phyloP scores from a whole-genome alignment of 176 grass and related monocot species.

The Carex kokanica region DNA sequence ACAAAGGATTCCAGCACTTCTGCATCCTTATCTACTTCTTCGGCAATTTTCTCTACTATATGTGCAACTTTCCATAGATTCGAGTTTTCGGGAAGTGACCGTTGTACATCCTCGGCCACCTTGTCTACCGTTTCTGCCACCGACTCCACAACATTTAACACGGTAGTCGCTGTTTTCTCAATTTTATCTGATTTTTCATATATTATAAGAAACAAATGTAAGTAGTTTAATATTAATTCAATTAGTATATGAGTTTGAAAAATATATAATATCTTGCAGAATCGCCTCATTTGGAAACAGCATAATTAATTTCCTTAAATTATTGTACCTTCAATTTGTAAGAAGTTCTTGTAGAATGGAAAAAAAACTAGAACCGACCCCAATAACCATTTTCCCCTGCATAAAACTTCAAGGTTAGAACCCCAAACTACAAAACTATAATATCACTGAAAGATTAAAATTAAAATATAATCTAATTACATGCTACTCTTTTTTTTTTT shows the following conservation, averaged over 20 bases:
- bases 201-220: neutral
- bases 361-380: constrained; percentile 7
- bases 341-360: constrained; percentile 32
- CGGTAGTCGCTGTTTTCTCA: constrained; percentile 30
- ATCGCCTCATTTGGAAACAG: neutral
- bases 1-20: constrained; percentile 45
- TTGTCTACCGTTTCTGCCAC: constrained; percentile 49
- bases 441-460: neutral
- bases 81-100: constrained; percentile 44
- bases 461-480: neutral
- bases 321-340: constrained; percentile 25
- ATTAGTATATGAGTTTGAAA: neutral
- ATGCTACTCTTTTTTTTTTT: neutral
- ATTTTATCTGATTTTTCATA: constrained; percentile 34
- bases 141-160: constrained; percentile 47
- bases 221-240: neutral
- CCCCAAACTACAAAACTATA: neutral
- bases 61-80: constrained; percentile 34
- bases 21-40: constrained; percentile 53
- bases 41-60: constrained; percentile 49
- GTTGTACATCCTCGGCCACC: constrained; percentile 37
- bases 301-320: neutral
- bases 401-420: constrained; percentile 14
- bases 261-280: neutral
- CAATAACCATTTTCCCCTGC: constrained; percentile 25